Base-by-base conservation (phyloP, 352 stramenopile species). In the Globisporangium echinulatum region DNA sequence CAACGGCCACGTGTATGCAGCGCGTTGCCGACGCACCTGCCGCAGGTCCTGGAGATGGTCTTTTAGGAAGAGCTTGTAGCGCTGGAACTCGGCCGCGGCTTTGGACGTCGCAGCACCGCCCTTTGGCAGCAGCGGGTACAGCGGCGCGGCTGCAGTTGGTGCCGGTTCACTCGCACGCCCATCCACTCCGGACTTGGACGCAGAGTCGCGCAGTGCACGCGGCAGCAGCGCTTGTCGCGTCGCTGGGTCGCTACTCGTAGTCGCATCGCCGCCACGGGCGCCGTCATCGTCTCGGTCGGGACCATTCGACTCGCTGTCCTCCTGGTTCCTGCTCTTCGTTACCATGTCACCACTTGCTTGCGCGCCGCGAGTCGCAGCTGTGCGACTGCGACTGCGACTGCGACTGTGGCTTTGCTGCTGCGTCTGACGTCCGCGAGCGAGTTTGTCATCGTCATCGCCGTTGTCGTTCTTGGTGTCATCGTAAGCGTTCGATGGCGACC, bases 11-110 rank as follows among this genome's bases (percentile, higher is more conserved):
- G 25, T 33, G 2, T 33, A 33, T 33, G 25, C 25, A 33, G 2
- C 2, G 25, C 25, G 25, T 3, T 33, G 25, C 25, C 25, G 15
- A 49, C 67, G 19, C 53, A 79, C 74, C 52, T 74, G 75, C 0
- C 76, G 75, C 7, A 90, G 63, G 50, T 84, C 73, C 42, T 85
- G 74, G 6, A 92, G 62, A 52, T 89, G 79, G 48, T 87, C 74
- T 58, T 88, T 88, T 11, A 89, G 57, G 8, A 76, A 70, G 7
- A 88, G 52, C 40, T 88, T 90, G 67, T 92, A 92, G n/a, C 78
- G 74, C 43, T 85, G 52, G 44, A 77, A 78, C 59, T 89, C 74
- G 10, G 70, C 68, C 54, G 77, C 65, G 9, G 72, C 67, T 49
- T 77, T 84, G 0, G 61, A 75, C 1, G 58, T 72, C n/a, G 66